phyloP scores from a whole-genome alignment of 2,329 filamentous ascomycete species.

The Cladosporium colombiae region DNA sequence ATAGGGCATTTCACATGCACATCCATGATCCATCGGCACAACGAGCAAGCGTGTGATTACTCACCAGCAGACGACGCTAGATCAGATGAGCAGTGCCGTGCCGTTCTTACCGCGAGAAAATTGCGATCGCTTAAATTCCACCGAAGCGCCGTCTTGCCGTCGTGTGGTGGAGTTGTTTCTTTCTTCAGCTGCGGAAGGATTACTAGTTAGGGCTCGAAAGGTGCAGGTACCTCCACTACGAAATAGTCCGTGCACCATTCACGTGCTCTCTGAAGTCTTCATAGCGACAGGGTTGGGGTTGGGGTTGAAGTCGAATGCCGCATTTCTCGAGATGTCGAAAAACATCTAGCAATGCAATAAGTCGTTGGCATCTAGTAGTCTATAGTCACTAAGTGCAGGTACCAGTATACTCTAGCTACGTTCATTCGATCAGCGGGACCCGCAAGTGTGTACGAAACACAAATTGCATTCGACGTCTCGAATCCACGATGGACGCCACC shows the following conservation, averaged over 20 bases:
- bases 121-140: slow-evolving; percentile 12
- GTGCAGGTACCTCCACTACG: background rate
- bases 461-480: background rate
- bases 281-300: background rate
- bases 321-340: background rate
- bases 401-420: background rate
- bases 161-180: background rate
- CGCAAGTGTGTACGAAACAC: background rate
- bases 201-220: background rate
- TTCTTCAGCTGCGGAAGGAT: slow-evolving; percentile 8
- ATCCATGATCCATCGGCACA: background rate
- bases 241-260: background rate
- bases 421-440: background rate
- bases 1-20: background rate
- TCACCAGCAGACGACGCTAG: background rate
- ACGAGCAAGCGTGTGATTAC: background rate
- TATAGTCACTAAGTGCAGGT: background rate
- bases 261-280: background rate
- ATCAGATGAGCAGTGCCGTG: background rate
- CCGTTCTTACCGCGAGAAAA: background rate
- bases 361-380: background rate
- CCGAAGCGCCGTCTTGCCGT: background rate
- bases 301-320: background rate
- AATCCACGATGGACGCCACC: background rate
- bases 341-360: background rate